These are phyloP conservation scores for Ambrosia hybrid DNA, from an alignment of 140 eudicot species.

Conservation along the genomic window DNA sequence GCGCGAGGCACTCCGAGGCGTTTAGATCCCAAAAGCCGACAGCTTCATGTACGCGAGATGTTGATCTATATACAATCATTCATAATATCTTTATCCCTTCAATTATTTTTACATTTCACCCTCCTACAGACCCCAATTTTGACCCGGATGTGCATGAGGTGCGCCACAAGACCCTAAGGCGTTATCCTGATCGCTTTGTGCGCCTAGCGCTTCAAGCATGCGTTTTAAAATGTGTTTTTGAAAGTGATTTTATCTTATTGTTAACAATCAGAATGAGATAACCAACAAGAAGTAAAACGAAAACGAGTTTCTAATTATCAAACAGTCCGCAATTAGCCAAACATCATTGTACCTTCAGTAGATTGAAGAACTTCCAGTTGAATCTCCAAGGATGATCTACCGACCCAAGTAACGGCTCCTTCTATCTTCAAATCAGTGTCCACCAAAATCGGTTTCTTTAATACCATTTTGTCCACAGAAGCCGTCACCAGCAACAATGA, in stretches of 20 bases:
- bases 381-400: conserved; percentile 97
- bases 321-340: neutral
- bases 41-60: too few relatives aligned
- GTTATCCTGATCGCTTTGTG: too few relatives aligned
- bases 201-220: too few relatives aligned
- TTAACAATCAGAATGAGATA: neutral
- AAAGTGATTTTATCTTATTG: neutral
- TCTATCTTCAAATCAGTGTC: conserved; percentile 63
- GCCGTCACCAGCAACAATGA: conserved; percentile 86
- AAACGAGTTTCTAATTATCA: neutral
- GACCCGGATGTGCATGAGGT: too few relatives aligned
- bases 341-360: conserved; percentile 39
- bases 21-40: too few relatives aligned
- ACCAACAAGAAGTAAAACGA: neutral
- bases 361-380: conserved; percentile 76
- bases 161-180: too few relatives aligned
- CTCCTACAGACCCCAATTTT: too few relatives aligned
- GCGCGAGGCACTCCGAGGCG: too few relatives aligned
- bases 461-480: conserved; percentile 88
- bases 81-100: too few relatives aligned
- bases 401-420: conserved; percentile 98
- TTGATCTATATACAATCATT: too few relatives aligned
- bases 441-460: conserved; percentile 70
- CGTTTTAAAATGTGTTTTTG: neutral
- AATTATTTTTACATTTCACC: too few relatives aligned